phyloP scores from a whole-genome alignment of 352 stramenopile genomes.

The Pythium diclinum region DNA sequence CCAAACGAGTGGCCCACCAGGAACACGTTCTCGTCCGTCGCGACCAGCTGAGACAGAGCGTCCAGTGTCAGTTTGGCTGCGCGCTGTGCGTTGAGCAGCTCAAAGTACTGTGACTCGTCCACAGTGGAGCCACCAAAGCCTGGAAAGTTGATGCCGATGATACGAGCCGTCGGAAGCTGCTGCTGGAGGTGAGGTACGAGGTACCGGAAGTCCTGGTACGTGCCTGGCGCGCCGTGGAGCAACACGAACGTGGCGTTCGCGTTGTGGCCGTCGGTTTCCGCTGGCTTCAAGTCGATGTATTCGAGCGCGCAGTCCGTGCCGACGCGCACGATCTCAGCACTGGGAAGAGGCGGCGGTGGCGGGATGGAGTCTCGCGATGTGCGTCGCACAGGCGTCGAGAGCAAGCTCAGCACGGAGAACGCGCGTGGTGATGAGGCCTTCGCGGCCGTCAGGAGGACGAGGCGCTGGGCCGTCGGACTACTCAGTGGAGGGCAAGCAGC shows the following conservation, averaged over 20 bases:
- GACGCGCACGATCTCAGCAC: constrained; percentile 12
- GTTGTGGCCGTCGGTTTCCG: not conserved
- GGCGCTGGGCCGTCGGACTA: not conserved
- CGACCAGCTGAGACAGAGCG: constrained; percentile 39
- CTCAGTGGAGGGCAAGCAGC: not conserved
- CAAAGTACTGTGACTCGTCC: constrained; percentile 40
- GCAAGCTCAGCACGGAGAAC: constrained; percentile 5
- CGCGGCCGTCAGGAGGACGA: not conserved
- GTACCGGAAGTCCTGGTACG: constrained; percentile 63
- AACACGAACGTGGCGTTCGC: constrained; percentile 42
- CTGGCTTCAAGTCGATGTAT: constrained; percentile 19
- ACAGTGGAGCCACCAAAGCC: constrained; percentile 55
- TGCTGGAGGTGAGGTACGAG: constrained; percentile 50
- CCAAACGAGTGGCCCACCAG: constrained; percentile 69
- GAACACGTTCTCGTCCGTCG: constrained; percentile 38
- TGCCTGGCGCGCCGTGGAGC: constrained; percentile 61
- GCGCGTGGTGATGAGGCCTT: not conserved
- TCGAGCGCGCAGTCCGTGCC: constrained; percentile 15
- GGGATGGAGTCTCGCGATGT: not conserved
- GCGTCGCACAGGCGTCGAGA: not conserved
- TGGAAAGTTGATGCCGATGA: constrained; percentile 61
- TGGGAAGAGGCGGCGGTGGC: constrained; percentile 12
- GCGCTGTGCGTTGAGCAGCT: constrained; percentile 35
- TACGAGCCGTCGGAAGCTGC: constrained; percentile 30
- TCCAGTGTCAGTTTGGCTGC: constrained; percentile 38